Percentiles rank a stretch among this genome's conserved stretches.
Evolutionary conservation across 2,329 filamentous ascomycete genomes (phyloP).

Genomic region (Calonectria ilicicola): DNA sequence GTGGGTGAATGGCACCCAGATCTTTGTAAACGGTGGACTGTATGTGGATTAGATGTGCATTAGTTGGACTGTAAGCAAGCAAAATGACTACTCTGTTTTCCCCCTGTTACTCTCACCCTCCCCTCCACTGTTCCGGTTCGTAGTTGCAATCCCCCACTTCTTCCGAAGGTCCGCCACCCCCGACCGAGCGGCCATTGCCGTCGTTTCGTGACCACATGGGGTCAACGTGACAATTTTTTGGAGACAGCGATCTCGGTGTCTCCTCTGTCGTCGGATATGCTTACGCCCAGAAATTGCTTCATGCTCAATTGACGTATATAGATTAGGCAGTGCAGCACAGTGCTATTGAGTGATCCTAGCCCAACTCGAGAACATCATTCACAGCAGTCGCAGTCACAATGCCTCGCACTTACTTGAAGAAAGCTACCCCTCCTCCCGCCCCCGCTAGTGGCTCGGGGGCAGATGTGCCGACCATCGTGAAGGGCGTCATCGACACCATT

Average conservation of each 20-base stretch:
- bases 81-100: background rate
- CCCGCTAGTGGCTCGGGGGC: slow-evolving; percentile 18
- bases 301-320: slow-evolving; percentile 9
- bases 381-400: slow-evolving; percentile 5
- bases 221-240: background rate
- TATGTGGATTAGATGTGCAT: slow-evolving; percentile 22
- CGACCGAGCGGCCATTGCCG: slow-evolving; percentile 5
- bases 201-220: background rate
- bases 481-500: slow-evolving; percentile 60
- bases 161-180: slow-evolving; percentile 3
- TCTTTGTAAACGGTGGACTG: slow-evolving; percentile 43
- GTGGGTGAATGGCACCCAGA: slow-evolving; percentile 59
- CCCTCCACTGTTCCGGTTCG: slow-evolving; percentile 18
- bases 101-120: background rate
- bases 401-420: slow-evolving; percentile 22
- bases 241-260: background rate
- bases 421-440: slow-evolving; percentile 7
- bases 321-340: background rate
- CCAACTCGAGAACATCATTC: background rate
- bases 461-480: slow-evolving; percentile 50
- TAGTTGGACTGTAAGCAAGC: background rate
- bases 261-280: background rate
- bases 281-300: background rate
- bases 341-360: background rate
- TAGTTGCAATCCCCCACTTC: slow-evolving; percentile 12